These are phyloP conservation scores for Trametes gibbosa DNA, from an alignment of 768 basidiomycete species.

Conservation along the genomic window DNA sequence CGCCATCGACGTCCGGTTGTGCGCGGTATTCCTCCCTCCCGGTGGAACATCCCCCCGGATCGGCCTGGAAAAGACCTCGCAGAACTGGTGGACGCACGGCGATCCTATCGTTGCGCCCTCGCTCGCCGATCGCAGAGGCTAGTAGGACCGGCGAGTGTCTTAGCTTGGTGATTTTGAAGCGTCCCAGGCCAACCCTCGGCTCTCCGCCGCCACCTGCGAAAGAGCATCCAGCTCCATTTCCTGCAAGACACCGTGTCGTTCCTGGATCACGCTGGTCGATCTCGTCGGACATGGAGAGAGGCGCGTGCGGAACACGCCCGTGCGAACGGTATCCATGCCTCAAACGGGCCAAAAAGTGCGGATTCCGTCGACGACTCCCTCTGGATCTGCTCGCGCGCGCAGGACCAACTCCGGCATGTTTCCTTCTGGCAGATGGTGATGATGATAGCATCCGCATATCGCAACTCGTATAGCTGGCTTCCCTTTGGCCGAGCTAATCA, in stretches of 20 bases:
- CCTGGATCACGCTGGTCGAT: neutral
- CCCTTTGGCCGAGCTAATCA: neutral
- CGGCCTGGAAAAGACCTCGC: no score
- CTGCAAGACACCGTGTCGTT: neutral
- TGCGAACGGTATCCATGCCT: constrained; percentile 17
- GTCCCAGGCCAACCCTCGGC: no score
- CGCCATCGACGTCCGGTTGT: neutral
- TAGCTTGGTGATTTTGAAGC: neutral
- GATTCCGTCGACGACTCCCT: no score
- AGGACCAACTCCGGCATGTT: constrained; percentile 11
- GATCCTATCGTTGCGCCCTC: neutral
- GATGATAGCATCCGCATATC: neutral
- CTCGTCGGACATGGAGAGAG: neutral
- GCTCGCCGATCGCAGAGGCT: neutral
- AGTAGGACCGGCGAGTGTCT: neutral
- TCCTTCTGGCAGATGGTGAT: constrained; percentile 18
- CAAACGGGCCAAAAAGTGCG: constrained; percentile 12
- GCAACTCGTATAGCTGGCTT: neutral
- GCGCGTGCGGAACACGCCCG: constrained; percentile 1
- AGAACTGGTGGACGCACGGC: neutral
- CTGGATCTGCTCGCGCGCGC: no score
- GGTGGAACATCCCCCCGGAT: no score
- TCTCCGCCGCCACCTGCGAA: neutral
- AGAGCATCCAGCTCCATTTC: neutral
- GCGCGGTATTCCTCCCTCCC: no score